Percentiles rank a stretch among this genome's conserved stretches.
These are phyloP conservation scores for peach (Prunus persica) DNA, from an alignment of 306 rosid genomes.

Conservation along the genomic window DNA sequence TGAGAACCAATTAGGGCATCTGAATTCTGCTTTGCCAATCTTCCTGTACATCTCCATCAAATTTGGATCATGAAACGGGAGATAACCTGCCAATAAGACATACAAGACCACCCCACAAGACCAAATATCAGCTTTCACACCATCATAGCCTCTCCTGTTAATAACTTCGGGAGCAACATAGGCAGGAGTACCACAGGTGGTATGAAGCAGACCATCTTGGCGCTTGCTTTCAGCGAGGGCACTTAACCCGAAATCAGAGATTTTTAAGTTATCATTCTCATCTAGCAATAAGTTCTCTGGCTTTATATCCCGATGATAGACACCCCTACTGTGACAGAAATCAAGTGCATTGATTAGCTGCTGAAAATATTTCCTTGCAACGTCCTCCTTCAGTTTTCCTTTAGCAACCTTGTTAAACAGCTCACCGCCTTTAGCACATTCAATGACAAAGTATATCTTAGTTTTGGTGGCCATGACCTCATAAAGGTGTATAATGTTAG, in stretches of 20 bases:
- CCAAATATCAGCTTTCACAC: conserved; percentile 91
- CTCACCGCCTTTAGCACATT: conserved; percentile 91
- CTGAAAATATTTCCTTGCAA: conserved; percentile 64
- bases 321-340: conserved; percentile 87
- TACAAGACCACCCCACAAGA: conserved; percentile 87
- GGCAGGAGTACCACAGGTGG: conserved; percentile 94
- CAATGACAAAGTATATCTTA: conserved; percentile 82
- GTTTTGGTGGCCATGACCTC: conserved; percentile 92
- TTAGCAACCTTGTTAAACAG: conserved; percentile 73
- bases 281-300: conserved; percentile 87
- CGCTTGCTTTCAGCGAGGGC: conserved; percentile 59
- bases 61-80: conserved; percentile 81
- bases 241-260: conserved; percentile 91
- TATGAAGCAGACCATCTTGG: conserved; percentile 69
- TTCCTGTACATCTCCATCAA: conserved; percentile 84
- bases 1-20: conserved; percentile 70
- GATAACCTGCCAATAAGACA: conserved; percentile 85
- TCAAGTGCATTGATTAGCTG: conserved; percentile 81
- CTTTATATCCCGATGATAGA: conserved; percentile 86
- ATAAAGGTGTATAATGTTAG: conserved; percentile 63
- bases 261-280: conserved; percentile 71
- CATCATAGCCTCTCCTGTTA: conserved; percentile 78
- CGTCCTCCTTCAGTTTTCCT: conserved; percentile 74
- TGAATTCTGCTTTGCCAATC: conserved; percentile 63
- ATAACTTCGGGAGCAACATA: conserved; percentile 94